A percentile compares a stretch with the other conserved stretches of the same genome.
Conservation (phyloP, 1,139 yeast species). For the Geotrichum reessii region DNA sequence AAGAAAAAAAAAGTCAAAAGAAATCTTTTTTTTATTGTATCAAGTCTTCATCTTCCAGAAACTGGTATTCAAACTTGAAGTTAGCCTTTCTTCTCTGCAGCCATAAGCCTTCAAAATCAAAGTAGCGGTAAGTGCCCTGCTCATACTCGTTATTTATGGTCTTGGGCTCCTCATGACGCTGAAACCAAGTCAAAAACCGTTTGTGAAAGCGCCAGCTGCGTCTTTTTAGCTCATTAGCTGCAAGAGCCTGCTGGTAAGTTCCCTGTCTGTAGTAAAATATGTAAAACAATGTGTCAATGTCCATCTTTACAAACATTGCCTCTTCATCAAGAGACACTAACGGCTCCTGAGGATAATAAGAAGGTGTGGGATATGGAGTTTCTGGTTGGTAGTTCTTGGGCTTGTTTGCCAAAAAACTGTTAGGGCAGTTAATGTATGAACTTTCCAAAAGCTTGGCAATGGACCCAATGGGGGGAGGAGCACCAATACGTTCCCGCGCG, state of each 20-base stretch:
- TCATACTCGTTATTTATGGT: constrained; percentile 42
- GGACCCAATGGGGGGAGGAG: constrained; percentile 53
- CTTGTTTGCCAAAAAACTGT: constrained; percentile 81
- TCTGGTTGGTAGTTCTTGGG: constrained; percentile 73
- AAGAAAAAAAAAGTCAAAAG: neutral
- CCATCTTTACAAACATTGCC: constrained; percentile 60
- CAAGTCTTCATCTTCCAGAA: constrained; percentile 43
- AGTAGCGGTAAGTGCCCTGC: constrained; percentile 65
- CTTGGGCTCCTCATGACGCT: constrained; percentile 54
- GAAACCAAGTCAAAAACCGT: constrained; percentile 78
- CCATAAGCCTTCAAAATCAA: constrained; percentile 91
- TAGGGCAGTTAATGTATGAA: constrained; percentile 85
- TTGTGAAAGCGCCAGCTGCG: constrained; percentile 89
- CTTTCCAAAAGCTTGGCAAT: constrained; percentile 60
- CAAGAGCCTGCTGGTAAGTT: constrained; percentile 66
- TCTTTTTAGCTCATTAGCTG: constrained; percentile 73
- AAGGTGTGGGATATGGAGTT: constrained; percentile 83
- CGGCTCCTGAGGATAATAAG: constrained; percentile 91
- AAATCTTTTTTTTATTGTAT: no score
- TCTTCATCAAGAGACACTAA: constrained; percentile 40
- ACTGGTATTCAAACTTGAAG: constrained; percentile 51
- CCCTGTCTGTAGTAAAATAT: constrained; percentile 80
- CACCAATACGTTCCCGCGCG: constrained; percentile 41
- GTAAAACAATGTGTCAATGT: constrained; percentile 83
- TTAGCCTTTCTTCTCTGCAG: constrained; percentile 70